These are phyloP conservation scores for Multifurca ochricompacta DNA, from an alignment of 768 basidiomycete species.

Conservation along the genomic window DNA sequence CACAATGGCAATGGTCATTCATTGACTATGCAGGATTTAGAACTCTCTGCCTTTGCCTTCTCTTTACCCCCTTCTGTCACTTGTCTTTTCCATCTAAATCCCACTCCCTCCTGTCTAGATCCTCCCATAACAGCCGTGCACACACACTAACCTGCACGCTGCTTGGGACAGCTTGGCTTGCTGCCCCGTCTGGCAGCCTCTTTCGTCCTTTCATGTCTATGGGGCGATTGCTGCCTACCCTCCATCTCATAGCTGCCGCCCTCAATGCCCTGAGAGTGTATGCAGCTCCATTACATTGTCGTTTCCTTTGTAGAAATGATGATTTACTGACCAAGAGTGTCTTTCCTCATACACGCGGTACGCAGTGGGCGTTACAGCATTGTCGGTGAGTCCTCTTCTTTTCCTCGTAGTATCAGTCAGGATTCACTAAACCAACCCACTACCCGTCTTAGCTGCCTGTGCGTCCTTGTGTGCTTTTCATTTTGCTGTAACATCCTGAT, in stretches of 20 bases:
- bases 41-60: too few species aligned
- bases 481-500: background rate
- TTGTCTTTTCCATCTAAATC: background rate
- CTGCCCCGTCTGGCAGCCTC: background rate
- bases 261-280: background rate
- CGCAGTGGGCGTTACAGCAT: constrained; percentile 16
- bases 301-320: background rate
- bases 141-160: too few species aligned
- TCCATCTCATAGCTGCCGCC: background rate
- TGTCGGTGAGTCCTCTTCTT: background rate
- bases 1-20: too few species aligned
- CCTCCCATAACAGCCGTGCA: too few species aligned
- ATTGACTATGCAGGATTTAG: too few species aligned
- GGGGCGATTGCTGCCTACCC: background rate
- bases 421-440: background rate
- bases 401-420: background rate
- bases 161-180: background rate
- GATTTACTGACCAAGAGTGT: background rate
- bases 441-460: constrained; percentile 4
- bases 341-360: background rate
- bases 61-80: background rate
- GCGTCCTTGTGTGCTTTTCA: background rate
- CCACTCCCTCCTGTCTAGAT: too few species aligned
- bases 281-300: background rate
- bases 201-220: background rate